A percentile compares a stretch with the other conserved stretches of the same genome.
Evolutionary conservation across 2,329 filamentous ascomycete species (phyloP).

Genomic region (Acrodontium crateriforme): DNA sequence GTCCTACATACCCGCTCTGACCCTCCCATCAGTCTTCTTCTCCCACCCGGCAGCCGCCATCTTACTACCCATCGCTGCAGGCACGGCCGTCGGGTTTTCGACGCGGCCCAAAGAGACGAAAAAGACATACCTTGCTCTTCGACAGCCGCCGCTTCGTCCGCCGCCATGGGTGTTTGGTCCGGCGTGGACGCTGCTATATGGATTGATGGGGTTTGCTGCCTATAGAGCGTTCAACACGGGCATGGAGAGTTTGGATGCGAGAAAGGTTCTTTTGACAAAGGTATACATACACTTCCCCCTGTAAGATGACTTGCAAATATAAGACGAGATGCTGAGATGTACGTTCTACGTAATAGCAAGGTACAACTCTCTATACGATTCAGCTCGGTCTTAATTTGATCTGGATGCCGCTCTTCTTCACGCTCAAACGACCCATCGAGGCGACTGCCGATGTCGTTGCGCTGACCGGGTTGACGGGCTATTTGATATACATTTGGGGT

Average conservation of each 20-base stretch:
- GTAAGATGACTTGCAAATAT: no score
- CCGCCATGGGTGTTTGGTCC: constrained; percentile 46
- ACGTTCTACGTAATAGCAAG: constrained; percentile 30
- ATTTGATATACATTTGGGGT: constrained; percentile 63
- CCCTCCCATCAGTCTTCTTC: constrained; percentile 59
- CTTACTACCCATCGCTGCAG: constrained; percentile 60
- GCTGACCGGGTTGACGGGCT: constrained; percentile 57
- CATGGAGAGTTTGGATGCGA: constrained; percentile 42
- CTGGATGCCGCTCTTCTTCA: constrained; percentile 92
- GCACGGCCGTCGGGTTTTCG: constrained; percentile 58
- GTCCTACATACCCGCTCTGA: constrained; percentile 63
- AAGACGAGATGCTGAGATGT: no score
- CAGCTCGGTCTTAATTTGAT: constrained; percentile 74
- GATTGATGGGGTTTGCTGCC: constrained; percentile 75
- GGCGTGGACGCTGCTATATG: constrained; percentile 45
- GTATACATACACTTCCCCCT: constrained; percentile 15
- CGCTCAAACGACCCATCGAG: constrained; percentile 55
- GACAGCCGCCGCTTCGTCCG: constrained; percentile 48
- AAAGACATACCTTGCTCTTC: constrained; percentile 49
- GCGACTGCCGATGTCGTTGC: constrained; percentile 64
- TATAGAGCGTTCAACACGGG: constrained; percentile 59
- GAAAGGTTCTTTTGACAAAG: constrained; percentile 45
- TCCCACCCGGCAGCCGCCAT: constrained; percentile 58
- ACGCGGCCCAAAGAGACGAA: constrained; percentile 46
- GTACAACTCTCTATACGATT: constrained; percentile 68